A percentile compares a stretch with the other conserved stretches of the same genome.
Evolutionary conservation across 129 eudicot species (phyloP).

Genomic region (Dittrichia graveolens): DNA sequence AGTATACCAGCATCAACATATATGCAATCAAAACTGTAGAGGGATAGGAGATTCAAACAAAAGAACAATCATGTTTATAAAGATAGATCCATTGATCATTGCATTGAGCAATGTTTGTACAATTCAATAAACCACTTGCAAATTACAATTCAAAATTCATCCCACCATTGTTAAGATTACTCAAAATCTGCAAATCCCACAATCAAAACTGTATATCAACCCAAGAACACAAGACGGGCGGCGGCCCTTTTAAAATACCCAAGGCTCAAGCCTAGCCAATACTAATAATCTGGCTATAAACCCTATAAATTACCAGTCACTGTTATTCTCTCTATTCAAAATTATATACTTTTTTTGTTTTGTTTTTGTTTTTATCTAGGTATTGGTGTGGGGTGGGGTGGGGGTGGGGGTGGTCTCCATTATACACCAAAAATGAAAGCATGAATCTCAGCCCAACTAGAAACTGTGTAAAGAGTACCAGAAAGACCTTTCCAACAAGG

Average conservation of each 20-base stretch:
- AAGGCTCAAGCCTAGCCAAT: slow-evolving; percentile 42
- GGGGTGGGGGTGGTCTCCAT: background rate
- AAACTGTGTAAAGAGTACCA: slow-evolving; percentile 57
- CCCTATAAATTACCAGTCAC: slow-evolving; percentile 30
- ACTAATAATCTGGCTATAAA: slow-evolving; percentile 44
- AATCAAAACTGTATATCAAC: slow-evolving; percentile 16
- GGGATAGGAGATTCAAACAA: background rate
- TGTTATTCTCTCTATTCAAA: slow-evolving; percentile 15
- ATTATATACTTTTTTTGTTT: slow-evolving; percentile 18
- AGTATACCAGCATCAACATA: background rate
- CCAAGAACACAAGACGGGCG: slow-evolving; percentile 10
- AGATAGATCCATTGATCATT: slow-evolving; percentile 21
- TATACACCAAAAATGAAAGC: slow-evolving; percentile 54
- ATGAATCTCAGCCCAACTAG: slow-evolving; percentile 67
- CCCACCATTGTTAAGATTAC: slow-evolving; percentile 13
- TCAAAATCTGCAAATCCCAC: slow-evolving; percentile 27
- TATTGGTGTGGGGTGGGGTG: slow-evolving; percentile 3
- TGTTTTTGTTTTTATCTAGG: background rate
- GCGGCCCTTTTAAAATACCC: slow-evolving; percentile 28
- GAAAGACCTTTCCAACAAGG: slow-evolving; percentile 45
- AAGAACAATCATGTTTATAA: background rate
- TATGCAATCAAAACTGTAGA: slow-evolving; percentile 10
- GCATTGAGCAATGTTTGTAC: slow-evolving; percentile 20
- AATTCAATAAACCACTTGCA: slow-evolving; percentile 29
- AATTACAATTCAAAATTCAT: slow-evolving; percentile 28